These are phyloP conservation scores for Rosa rugosa DNA, from an alignment of 306 rosid species.

Conservation along the genomic window DNA sequence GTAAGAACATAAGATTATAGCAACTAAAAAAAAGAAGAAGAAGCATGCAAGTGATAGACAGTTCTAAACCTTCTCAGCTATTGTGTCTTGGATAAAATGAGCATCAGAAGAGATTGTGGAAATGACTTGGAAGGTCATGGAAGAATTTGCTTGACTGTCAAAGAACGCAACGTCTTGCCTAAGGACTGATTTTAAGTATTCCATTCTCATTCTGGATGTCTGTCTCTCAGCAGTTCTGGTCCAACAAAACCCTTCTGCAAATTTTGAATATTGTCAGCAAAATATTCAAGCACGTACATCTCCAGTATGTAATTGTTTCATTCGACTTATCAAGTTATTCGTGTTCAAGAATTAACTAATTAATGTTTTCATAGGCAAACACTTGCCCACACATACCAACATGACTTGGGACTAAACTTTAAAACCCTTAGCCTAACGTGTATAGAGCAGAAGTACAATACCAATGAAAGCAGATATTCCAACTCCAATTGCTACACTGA, in stretches of 20 bases:
- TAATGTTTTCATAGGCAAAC: background rate
- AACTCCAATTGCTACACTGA: slow-evolving; percentile 56
- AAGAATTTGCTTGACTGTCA: slow-evolving; percentile 49
- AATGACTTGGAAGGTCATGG: slow-evolving; percentile 66
- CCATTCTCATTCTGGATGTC: slow-evolving; percentile 59
- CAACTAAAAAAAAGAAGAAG: background rate
- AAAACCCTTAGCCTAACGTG: background rate
- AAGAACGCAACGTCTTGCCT: slow-evolving; percentile 78
- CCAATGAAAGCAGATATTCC: slow-evolving; percentile 63
- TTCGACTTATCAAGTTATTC: background rate
- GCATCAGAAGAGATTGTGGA: slow-evolving; percentile 70
- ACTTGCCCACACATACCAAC: background rate
- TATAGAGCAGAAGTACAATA: slow-evolving; percentile 21
- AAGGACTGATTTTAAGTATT: slow-evolving; percentile 62
- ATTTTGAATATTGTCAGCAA: background rate
- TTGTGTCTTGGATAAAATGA: slow-evolving; percentile 66
- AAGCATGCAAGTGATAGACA: background rate
- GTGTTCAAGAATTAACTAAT: background rate
- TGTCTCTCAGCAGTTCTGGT: slow-evolving; percentile 85
- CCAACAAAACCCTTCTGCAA: slow-evolving; percentile 78
- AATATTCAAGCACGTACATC: background rate
- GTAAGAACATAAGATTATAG: background rate
- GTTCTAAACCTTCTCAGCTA: slow-evolving; percentile 60
- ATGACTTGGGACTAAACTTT: background rate
- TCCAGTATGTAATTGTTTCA: background rate